Evolutionary conservation across 1,284 basidiomycete genomes (phyloP).

Genomic region (Sanghuangporus weigelae): DNA sequence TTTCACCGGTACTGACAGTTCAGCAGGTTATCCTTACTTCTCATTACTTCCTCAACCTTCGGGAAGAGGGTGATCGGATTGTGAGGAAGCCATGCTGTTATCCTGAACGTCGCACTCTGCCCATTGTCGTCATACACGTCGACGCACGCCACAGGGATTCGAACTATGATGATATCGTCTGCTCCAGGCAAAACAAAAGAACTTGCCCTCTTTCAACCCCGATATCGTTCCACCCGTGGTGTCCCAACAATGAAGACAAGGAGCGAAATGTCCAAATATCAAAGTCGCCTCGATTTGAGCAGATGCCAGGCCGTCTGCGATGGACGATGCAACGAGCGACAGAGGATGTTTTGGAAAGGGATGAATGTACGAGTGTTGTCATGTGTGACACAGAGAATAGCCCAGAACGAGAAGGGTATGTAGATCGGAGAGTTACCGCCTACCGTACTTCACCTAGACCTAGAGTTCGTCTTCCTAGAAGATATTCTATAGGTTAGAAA

Average conservation of each 20-base stretch:
- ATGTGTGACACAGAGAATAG: neutral
- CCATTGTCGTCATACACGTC: neutral
- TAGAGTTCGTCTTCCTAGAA: neutral
- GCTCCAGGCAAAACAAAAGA: too few relatives aligned
- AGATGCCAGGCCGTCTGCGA: neutral
- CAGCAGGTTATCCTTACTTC: conserved; percentile 4
- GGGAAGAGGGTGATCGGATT: neutral
- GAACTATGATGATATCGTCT: neutral
- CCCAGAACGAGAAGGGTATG: neutral
- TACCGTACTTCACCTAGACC: too few relatives aligned
- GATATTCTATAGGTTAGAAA: neutral
- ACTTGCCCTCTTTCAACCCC: neutral
- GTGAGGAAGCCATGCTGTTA: neutral
- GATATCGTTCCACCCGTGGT: neutral
- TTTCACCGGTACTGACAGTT: neutral
- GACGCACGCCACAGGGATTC: neutral
- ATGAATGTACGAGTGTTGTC: neutral
- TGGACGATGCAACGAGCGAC: neutral
- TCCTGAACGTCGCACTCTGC: neutral
- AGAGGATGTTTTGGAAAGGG: neutral
- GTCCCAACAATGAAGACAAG: neutral
- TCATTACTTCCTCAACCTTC: conserved; percentile 3
- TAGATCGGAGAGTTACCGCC: neutral
- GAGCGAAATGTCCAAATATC: neutral
- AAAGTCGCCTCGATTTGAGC: neutral